Base-by-base conservation (phyloP, 73 alveolate genomes). In the Paramecium biaurelia region DNA sequence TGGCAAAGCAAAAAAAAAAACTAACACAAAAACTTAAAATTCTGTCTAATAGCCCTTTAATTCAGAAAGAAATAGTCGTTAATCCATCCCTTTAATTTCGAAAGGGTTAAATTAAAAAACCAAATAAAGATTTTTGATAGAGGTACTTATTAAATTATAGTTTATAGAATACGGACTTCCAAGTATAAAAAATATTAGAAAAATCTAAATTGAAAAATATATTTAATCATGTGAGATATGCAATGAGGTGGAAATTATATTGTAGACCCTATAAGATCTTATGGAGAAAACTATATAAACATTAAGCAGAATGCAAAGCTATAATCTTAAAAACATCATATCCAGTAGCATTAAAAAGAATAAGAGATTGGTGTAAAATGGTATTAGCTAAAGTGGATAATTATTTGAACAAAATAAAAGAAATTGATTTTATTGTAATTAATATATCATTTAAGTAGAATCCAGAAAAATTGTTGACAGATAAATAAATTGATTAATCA, bases 211-310 rank as follows among this genome's bases (percentile, higher is more conserved):
- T 79, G 4, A 79, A 45, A 79, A 47, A 24, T 23, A 47, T 47
- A 11, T 79, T 79, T 12, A 30, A 41, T 11, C 30, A 56, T 15
- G 90, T 79, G 7, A 41, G 70, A 79, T 32, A 11, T 23, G 70
- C 74, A 4, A 79, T 79, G 90, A 79, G 90, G 28, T 79, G 90
- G 90, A 79, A 79, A 79, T 43, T 79, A 9, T 41, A 41, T 24
- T 79, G 90, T 24, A 79, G 47, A 45, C 90, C 90, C 15, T 8
- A 24, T 26, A 79, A 79, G 15, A 41, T 42, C 8, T 79, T 43
- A 34, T 79, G 90, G 90, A 79, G 74, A 24, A 79, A 79, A n/a
- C 18, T 79, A 15, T 21, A 43, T 24, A 41, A 43, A 23, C 70
- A 45, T 43, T 47, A 34, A 11, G 18, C 23, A 1, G 90, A 79